Conservation (phyloP, 75 land plant species). For the Pinus tabuliformis region DNA sequence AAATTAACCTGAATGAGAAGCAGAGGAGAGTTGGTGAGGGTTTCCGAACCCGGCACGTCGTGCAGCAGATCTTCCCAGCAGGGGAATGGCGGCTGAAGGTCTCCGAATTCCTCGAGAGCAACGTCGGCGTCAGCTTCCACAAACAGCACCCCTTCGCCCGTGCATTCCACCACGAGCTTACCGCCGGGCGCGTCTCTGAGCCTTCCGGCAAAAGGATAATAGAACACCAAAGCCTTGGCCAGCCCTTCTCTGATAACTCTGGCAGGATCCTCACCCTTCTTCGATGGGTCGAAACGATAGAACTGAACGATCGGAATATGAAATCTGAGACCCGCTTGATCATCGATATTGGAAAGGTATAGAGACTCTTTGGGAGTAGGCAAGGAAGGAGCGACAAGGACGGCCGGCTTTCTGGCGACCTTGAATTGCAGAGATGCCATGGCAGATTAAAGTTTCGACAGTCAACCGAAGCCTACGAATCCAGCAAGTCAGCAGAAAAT, state of each 20-base stretch:
- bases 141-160: background rate
- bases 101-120: slow-evolving; percentile 17
- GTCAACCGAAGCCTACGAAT: no score
- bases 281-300: no score
- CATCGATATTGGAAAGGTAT: slow-evolving; percentile 14
- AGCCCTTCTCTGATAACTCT: no score
- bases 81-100: background rate
- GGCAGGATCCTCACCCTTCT: no score
- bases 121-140: slow-evolving; percentile 20
- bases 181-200: background rate
- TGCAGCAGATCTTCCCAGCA: background rate
- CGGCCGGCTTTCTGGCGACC: no score
- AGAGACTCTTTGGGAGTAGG: no score
- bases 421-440: no score
- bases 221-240: background rate
- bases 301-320: no score
- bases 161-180: background rate
- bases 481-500: no score
- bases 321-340: slow-evolving; percentile 16
- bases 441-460: no score
- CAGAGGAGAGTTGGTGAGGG: background rate
- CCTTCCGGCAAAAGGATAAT: slow-evolving; percentile 7
- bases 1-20: background rate
- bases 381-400: no score
- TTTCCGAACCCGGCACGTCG: background rate